These are phyloP conservation scores for Coprinopsis strossmayeri DNA, from an alignment of 768 basidiomycete genomes.

Conservation along the genomic window DNA sequence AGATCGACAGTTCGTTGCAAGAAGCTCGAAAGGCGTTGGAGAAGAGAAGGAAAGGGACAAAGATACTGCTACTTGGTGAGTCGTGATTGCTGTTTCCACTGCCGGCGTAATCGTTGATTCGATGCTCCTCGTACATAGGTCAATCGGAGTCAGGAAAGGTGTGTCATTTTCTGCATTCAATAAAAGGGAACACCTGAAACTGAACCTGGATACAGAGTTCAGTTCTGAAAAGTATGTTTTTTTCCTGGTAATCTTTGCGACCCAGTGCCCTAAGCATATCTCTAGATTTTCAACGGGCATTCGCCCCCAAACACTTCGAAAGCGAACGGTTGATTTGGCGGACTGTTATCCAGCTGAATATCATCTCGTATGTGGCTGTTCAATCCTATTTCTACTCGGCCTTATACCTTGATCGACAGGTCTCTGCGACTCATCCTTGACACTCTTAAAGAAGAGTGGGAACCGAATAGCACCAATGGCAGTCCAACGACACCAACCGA, in stretches of 20 bases:
- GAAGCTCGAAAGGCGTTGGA: conserved; percentile 41
- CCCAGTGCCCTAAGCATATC: background rate
- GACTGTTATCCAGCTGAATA: conserved; percentile 61
- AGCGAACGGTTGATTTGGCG: conserved; percentile 55
- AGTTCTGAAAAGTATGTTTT: conserved; percentile 36
- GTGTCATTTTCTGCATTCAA: background rate
- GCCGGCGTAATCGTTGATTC: background rate
- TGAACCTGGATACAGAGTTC: conserved; percentile 31
- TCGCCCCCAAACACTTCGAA: conserved; percentile 55
- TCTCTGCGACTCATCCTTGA: conserved; percentile 55
- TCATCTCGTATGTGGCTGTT: conserved; percentile 42
- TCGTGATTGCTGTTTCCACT: background rate
- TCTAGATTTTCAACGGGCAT: conserved; percentile 62
- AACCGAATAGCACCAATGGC: conserved; percentile 11
- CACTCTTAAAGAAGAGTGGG: conserved; percentile 42
- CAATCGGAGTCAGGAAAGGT: conserved; percentile 59
- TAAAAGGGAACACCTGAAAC: background rate
- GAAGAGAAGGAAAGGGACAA: conserved; percentile 42
- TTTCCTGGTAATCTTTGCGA: no score
- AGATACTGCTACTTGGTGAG: conserved; percentile 51
- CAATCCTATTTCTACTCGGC: background rate
- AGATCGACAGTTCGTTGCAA: conserved; percentile 42
- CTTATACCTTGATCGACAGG: conserved; percentile 21
- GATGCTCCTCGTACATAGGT: conserved; percentile 24
- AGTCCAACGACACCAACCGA: conserved; percentile 14